phyloP scores from a whole-genome alignment of 1,139 yeast species.

The Ogataea hybrid region DNA sequence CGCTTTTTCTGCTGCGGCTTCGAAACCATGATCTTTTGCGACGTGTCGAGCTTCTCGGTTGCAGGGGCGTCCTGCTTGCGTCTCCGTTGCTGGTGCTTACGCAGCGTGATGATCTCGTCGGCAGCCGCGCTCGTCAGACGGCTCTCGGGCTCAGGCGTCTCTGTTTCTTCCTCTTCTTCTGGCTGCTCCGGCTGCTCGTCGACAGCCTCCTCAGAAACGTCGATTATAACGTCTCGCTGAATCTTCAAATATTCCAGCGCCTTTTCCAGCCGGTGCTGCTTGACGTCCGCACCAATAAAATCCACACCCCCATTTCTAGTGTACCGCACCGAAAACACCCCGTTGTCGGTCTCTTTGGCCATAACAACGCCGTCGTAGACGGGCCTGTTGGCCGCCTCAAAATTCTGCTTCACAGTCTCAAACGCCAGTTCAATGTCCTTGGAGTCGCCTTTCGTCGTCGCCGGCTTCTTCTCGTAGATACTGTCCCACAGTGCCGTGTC shows the following conservation, averaged over 20 bases:
- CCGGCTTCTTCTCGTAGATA: conserved; percentile 10
- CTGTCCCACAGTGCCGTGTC: conserved; percentile 21
- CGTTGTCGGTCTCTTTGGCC: not conserved
- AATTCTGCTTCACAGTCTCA: conserved; percentile 13
- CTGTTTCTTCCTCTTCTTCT: conserved; percentile 3
- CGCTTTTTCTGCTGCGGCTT: conserved; percentile 37
- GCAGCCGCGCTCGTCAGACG: conserved; percentile 25
- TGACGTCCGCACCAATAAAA: conserved; percentile 12
- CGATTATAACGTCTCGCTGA: conserved; percentile 16
- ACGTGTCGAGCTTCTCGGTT: conserved; percentile 42
- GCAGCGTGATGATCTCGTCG: conserved; percentile 58
- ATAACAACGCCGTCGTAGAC: not conserved
- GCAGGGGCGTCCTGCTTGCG: conserved; percentile 18
- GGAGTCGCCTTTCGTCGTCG: not conserved
- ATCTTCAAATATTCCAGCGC: conserved; percentile 11
- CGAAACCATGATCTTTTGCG: conserved; percentile 44
- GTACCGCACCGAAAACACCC: conserved; percentile 19
- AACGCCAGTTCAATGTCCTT: conserved; percentile 14
- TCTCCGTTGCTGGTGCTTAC: conserved; percentile 31
- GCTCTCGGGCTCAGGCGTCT: conserved; percentile 4
- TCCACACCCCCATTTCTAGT: conserved; percentile 19
- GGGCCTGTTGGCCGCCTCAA: conserved; percentile 6
- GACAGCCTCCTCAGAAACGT: conserved; percentile 10
- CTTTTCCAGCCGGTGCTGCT: conserved; percentile 12
- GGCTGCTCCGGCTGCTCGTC: conserved; percentile 4